Percentiles rank a stretch among this genome's conserved stretches.
Conservation (phyloP, 805 yeast genomes). For the Soucietia sequanensis region DNA sequence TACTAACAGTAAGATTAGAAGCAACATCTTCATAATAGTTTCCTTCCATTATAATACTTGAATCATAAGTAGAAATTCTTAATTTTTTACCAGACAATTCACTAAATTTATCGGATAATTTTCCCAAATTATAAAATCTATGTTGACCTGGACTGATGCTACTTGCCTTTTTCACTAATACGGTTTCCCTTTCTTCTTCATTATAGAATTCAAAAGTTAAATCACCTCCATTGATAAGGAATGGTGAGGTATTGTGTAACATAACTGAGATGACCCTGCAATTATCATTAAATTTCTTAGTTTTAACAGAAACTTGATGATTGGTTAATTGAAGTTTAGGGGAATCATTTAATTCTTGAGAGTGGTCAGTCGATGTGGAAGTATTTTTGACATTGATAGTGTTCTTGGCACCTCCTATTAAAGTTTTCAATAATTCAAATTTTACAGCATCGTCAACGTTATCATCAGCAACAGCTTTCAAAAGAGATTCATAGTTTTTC, state of each 20-base stretch:
- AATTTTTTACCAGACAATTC: slow-evolving; percentile 16
- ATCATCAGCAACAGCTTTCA: slow-evolving; percentile 10
- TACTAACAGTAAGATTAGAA: neutral
- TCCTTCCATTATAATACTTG: slow-evolving; percentile 13
- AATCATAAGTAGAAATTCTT: slow-evolving; percentile 12
- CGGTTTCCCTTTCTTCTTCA: slow-evolving; percentile 9
- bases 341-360: too few relatives aligned
- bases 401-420: slow-evolving; percentile 10
- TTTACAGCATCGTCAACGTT: slow-evolving; percentile 18
- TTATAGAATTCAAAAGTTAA: slow-evolving; percentile 25
- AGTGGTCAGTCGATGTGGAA: too few relatives aligned
- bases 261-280: slow-evolving; percentile 21
- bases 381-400: too few relatives aligned
- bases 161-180: slow-evolving; percentile 23
- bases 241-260: slow-evolving; percentile 21
- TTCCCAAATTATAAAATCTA: slow-evolving; percentile 26
- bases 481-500: slow-evolving; percentile 21
- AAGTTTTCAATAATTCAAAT: slow-evolving; percentile 21
- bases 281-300: slow-evolving; percentile 15
- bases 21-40: slow-evolving; percentile 4
- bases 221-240: slow-evolving; percentile 24
- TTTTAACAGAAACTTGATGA: slow-evolving; percentile 8
- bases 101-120: slow-evolving; percentile 12
- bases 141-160: slow-evolving; percentile 22
- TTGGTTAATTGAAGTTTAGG: too few relatives aligned